Conservation (phyloP, 2,329 filamentous ascomycete genomes). For the Fusarium pseudonygamai region DNA sequence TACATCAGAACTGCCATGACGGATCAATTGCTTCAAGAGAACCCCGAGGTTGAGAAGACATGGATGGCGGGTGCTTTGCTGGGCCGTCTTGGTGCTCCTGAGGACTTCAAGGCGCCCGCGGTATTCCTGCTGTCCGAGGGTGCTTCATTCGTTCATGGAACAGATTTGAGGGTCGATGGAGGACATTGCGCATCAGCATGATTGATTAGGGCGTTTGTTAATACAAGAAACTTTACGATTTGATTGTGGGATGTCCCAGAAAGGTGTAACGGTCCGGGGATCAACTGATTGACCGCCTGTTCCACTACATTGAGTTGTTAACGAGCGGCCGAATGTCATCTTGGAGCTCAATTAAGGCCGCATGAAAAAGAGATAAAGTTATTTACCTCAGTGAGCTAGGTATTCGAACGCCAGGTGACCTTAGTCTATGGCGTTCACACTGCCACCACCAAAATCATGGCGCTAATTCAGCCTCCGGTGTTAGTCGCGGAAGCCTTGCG, state of each 20-base stretch:
- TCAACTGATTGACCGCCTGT: neutral
- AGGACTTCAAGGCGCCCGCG: slow-evolving; percentile 66
- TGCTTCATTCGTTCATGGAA: slow-evolving; percentile 67
- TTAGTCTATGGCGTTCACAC: slow-evolving; percentile 8
- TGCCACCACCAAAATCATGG: slow-evolving; percentile 32
- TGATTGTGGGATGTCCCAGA: too few relatives aligned
- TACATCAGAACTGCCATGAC: slow-evolving; percentile 61
- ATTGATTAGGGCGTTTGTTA: neutral
- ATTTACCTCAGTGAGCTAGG: neutral
- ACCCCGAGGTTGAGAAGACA: slow-evolving; percentile 60
- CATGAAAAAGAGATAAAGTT: neutral
- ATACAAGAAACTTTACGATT: neutral
- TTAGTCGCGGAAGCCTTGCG: slow-evolving; percentile 9
- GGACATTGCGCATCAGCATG: slow-evolving; percentile 58
- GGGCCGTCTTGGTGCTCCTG: slow-evolving; percentile 61
- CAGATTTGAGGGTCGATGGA: slow-evolving; percentile 66
- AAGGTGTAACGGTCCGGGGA: neutral
- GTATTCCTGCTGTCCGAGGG: slow-evolving; percentile 67
- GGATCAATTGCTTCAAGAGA: slow-evolving; percentile 53
- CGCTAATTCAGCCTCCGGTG: slow-evolving; percentile 20
- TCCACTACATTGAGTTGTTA: neutral
- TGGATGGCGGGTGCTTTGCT: slow-evolving; percentile 65
- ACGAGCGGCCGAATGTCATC: neutral
- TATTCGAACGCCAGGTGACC: neutral
- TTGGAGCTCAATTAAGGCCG: neutral